Evolutionary conservation across 495 filamentous ascomycete species (phyloP).

Genomic region (Chaetomium cochliodes): DNA sequence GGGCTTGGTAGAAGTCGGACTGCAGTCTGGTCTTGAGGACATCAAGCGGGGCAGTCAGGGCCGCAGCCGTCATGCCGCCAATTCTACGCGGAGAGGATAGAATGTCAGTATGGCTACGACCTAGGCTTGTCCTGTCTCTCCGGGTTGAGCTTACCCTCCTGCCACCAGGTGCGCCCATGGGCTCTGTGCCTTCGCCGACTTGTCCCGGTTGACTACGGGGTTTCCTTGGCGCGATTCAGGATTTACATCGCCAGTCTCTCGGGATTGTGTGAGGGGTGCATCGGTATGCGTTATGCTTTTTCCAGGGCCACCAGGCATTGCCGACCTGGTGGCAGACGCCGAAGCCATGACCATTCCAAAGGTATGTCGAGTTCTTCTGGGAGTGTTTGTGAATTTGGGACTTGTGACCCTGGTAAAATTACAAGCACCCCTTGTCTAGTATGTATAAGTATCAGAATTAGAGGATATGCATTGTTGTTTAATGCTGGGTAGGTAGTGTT

Average conservation of each 20-base stretch:
- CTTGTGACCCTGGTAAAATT: background rate
- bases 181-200: slow-evolving; percentile 59
- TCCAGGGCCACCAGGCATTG: slow-evolving; percentile 23
- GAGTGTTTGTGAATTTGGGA: background rate
- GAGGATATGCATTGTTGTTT: background rate
- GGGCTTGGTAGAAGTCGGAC: slow-evolving; percentile 84
- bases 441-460: background rate
- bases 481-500: no score
- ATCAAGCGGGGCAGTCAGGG: slow-evolving; percentile 84
- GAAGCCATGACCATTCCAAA: slow-evolving; percentile 27
- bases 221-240: slow-evolving; percentile 43
- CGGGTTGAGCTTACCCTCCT: slow-evolving; percentile 62
- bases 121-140: background rate
- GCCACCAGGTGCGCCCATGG: slow-evolving; percentile 89
- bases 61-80: slow-evolving; percentile 83
- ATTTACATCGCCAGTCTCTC: slow-evolving; percentile 60
- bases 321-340: slow-evolving; percentile 24
- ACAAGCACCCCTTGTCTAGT: background rate
- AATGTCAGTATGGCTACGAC: slow-evolving; percentile 7
- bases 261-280: slow-evolving; percentile 53
- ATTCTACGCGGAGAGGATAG: slow-evolving; percentile 47
- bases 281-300: slow-evolving; percentile 23
- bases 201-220: slow-evolving; percentile 31
- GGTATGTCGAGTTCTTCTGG: background rate
- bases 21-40: slow-evolving; percentile 88